Percentiles rank a stretch among this genome's conserved stretches.
Conservation (phyloP, 2,329 filamentous ascomycete species). For the Cladophialophora yegresii region DNA sequence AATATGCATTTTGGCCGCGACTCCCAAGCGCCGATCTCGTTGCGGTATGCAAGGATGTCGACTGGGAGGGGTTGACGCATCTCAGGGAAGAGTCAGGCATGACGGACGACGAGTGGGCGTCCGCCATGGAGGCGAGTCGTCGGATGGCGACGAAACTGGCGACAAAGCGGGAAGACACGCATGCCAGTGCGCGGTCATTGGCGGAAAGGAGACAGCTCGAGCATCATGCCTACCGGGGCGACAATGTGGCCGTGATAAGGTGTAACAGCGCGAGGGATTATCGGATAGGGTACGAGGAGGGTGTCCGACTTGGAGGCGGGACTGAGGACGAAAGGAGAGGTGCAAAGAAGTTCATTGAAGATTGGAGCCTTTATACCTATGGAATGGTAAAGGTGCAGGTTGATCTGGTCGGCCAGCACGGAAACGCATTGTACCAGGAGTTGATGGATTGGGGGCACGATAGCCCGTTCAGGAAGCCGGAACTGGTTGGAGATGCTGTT, state of each 20-base stretch:
- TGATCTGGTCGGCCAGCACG: conserved; percentile 13
- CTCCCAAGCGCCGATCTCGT: conserved; percentile 40
- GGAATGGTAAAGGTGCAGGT: conserved; percentile 12
- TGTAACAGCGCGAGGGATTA: conserved; percentile 42
- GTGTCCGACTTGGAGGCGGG: conserved; percentile 42
- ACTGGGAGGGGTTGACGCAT: conserved; percentile 41
- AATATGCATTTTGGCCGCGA: conserved; percentile 38
- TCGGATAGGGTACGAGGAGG: conserved; percentile 41
- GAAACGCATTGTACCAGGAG: conserved; percentile 1
- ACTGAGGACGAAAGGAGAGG: conserved; percentile 38
- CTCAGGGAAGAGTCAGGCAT: conserved; percentile 39
- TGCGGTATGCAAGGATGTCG: conserved; percentile 40
- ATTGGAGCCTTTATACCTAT: conserved; percentile 14
- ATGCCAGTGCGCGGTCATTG: conserved; percentile 32
- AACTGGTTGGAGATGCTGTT: conserved; percentile 11
- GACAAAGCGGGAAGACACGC: conserved; percentile 15
- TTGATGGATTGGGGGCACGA: conserved; percentile 15
- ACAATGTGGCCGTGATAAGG: conserved; percentile 44
- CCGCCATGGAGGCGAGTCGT: not conserved
- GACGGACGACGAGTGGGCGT: conserved; percentile 42
- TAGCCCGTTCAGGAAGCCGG: conserved; percentile 3
- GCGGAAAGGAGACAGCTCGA: conserved; percentile 41
- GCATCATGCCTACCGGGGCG: conserved; percentile 37
- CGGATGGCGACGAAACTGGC: conserved; percentile 5
- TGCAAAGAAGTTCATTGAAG: conserved; percentile 19